These are phyloP conservation scores for Adansonia madagascariensis DNA, from an alignment of 441 rosid genomes.

Conservation along the genomic window DNA sequence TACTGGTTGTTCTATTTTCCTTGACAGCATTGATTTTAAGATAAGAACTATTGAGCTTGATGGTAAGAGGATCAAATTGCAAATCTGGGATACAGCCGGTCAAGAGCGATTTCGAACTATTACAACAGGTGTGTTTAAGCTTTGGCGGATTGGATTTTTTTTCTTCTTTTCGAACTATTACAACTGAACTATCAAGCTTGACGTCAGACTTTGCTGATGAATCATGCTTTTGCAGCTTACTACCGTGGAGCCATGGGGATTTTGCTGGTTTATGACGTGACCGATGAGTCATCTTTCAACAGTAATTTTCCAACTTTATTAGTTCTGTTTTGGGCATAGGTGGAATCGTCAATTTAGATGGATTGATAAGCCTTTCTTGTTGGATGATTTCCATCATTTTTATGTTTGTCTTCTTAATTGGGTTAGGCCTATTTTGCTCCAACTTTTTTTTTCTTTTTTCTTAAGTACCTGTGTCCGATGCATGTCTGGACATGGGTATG, in stretches of 20 bases:
- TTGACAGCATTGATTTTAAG: slow-evolving; percentile 52
- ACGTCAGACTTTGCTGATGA: slow-evolving; percentile 29
- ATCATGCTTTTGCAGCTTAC: slow-evolving; percentile 49
- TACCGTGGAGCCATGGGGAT: slow-evolving; percentile 85
- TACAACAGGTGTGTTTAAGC: slow-evolving; percentile 45
- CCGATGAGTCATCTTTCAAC: slow-evolving; percentile 59
- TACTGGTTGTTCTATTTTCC: slow-evolving; percentile 10
- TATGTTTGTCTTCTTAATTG: background rate
- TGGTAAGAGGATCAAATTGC: slow-evolving; percentile 58
- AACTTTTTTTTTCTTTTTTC: no score
- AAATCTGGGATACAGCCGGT: slow-evolving; percentile 67
- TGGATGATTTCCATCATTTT: background rate
- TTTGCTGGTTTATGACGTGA: slow-evolving; percentile 58
- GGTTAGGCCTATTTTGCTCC: background rate
- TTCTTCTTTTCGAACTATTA: background rate
- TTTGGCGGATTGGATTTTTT: slow-evolving; percentile 12
- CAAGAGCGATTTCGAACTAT: slow-evolving; percentile 63
- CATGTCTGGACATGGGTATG: no score
- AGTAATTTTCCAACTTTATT: slow-evolving; percentile 37
- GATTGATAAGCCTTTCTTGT: background rate
- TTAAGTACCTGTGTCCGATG: no score
- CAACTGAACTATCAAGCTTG: background rate
- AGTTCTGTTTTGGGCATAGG: background rate
- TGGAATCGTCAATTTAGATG: background rate
- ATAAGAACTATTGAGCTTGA: slow-evolving; percentile 58